These are phyloP conservation scores for Polytolypa hystricis DNA, from an alignment of 2,329 filamentous ascomycete species.

Conservation along the genomic window DNA sequence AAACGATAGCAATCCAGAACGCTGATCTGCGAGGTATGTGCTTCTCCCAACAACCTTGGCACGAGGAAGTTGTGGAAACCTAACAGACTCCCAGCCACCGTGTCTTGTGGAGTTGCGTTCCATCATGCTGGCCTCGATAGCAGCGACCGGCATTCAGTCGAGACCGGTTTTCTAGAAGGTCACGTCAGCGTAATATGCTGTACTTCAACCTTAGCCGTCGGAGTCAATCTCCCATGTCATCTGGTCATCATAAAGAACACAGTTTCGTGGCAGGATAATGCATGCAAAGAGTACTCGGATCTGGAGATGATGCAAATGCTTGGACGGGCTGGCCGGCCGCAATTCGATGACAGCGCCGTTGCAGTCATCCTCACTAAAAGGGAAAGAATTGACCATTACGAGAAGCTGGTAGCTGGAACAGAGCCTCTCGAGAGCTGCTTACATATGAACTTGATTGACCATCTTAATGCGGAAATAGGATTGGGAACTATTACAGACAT, in stretches of 20 bases:
- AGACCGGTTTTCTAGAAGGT: conserved; percentile 57
- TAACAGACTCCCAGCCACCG: conserved; percentile 27
- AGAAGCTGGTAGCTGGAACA: conserved; percentile 61
- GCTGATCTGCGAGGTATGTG: conserved; percentile 47
- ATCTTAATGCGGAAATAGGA: conserved; percentile 74
- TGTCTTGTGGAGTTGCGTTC: conserved; percentile 58
- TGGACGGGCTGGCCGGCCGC: conserved; percentile 69
- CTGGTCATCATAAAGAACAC: conserved; percentile 78
- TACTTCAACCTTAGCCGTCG: conserved; percentile 74
- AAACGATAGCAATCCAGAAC: conserved; percentile 42
- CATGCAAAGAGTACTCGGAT: conserved; percentile 63
- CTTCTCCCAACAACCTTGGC: conserved; percentile 9
- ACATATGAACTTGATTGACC: conserved; percentile 68
- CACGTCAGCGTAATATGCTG: conserved; percentile 75
- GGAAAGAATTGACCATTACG: conserved; percentile 55
- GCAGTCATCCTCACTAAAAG: conserved; percentile 69
- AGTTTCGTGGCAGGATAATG: conserved; percentile 49
- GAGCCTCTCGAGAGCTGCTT: conserved; percentile 67
- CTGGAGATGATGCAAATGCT: conserved; percentile 88
- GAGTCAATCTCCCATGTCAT: conserved; percentile 74
- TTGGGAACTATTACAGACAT: conserved; percentile 59
- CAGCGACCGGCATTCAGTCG: conserved; percentile 54
- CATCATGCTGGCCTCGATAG: conserved; percentile 67
- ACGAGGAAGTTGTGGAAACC: conserved; percentile 2
- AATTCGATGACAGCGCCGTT: conserved; percentile 65